These are phyloP conservation scores for Glycine soja DNA, from an alignment of 306 rosid genomes.

Conservation along the genomic window DNA sequence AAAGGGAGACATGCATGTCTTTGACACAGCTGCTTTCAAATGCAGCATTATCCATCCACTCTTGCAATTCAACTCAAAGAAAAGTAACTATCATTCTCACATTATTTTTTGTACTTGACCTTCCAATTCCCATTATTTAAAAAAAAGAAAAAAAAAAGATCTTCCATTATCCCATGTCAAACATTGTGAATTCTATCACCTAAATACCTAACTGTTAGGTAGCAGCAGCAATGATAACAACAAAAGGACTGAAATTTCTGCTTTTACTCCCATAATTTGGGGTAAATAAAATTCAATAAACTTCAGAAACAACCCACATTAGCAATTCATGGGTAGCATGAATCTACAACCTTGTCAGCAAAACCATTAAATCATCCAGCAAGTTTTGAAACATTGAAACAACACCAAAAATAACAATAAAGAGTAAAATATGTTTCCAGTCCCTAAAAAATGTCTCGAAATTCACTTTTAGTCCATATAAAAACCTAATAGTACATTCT, in stretches of 20 bases:
- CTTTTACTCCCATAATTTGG: neutral
- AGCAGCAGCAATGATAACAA: slow-evolving; percentile 23
- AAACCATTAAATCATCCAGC: slow-evolving; percentile 39
- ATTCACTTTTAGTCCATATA: neutral
- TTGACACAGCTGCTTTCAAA: slow-evolving; percentile 15
- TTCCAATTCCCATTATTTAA: slow-evolving; percentile 7
- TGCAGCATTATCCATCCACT: slow-evolving; percentile 17
- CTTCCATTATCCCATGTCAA: neutral
- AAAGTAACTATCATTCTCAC: neutral
- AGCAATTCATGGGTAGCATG: slow-evolving; percentile 31
- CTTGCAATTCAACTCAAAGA: slow-evolving; percentile 24
- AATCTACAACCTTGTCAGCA: slow-evolving; percentile 37
- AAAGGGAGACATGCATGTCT: slow-evolving; percentile 9
- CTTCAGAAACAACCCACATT: slow-evolving; percentile 39
- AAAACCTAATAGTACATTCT: neutral
- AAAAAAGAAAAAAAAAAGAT: neutral
- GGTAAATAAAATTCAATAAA: slow-evolving; percentile 23
- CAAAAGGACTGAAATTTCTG: slow-evolving; percentile 11
- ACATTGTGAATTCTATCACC: slow-evolving; percentile 19
- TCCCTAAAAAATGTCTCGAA: neutral
- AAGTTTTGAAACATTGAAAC: neutral
- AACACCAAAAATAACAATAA: neutral
- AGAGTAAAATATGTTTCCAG: neutral
- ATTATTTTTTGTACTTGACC: neutral
- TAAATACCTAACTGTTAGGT: neutral